phyloP scores from a whole-genome alignment of 169 alveolate genomes.

The Plasmodium gaboni region DNA sequence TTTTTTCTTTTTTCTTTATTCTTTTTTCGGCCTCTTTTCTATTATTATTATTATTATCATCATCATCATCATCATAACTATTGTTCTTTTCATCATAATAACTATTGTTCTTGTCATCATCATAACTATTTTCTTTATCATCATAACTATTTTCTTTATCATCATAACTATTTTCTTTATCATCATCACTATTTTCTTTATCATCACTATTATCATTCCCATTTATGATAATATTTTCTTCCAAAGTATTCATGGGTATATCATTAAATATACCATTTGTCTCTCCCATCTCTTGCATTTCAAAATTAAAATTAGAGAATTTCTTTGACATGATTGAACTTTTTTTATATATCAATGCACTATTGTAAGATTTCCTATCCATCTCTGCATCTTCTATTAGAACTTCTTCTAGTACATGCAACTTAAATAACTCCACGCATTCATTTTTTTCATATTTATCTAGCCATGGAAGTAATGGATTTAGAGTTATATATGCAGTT shows the following conservation, averaged over 20 bases:
- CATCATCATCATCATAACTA: neutral
- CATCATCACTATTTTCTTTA: neutral
- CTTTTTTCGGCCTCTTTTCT: neutral
- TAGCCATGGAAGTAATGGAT: slow-evolving; percentile 88
- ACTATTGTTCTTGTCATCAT: neutral
- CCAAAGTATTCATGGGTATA: slow-evolving; percentile 23
- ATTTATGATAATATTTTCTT: neutral
- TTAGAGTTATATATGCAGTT: slow-evolving; percentile 86
- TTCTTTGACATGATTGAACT: slow-evolving; percentile 65
- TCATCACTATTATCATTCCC: slow-evolving; percentile 3
- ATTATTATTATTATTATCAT: neutral
- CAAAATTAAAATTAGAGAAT: slow-evolving; percentile 29
- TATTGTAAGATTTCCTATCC: slow-evolving; percentile 73
- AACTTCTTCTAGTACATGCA: slow-evolving; percentile 85
- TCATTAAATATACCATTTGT: slow-evolving; percentile 1
- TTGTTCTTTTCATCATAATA: no score
- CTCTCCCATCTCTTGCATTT: slow-evolving; percentile 16
- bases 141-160: neutral
- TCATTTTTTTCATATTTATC: slow-evolving; percentile 82
- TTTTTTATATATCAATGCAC: slow-evolving; percentile 51
- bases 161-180: neutral
- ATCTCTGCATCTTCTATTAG: slow-evolving; percentile 85
- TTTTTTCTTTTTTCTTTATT: neutral
- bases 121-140: no score
- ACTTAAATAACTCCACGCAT: slow-evolving; percentile 82